Evolutionary conservation across 192 early-diverging fungal species (phyloP).

Genomic region (Phycomyces blakesleeanus): DNA sequence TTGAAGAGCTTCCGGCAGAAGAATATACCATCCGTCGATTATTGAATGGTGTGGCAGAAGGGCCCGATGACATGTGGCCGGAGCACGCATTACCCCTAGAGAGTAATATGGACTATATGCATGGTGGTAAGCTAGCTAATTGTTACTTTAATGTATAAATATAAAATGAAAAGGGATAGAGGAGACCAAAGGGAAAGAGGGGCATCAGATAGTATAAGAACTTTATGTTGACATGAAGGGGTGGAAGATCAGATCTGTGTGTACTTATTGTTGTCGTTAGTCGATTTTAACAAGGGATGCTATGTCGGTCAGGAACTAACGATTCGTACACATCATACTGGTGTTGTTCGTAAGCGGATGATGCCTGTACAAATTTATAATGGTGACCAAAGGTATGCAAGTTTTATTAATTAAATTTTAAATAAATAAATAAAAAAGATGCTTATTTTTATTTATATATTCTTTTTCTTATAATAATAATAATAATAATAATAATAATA

Average conservation of each 20-base stretch:
- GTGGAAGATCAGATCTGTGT: no score
- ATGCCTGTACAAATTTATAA: conserved; percentile 71
- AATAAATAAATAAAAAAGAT: no score
- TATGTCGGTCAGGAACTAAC: conserved; percentile 99
- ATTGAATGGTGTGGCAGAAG: conserved; percentile 88
- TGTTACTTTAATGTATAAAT: no score
- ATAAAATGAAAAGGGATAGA: no score
- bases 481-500: no score
- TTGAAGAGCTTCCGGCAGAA: conserved; percentile 44
- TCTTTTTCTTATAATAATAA: no score
- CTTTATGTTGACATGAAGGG: no score
- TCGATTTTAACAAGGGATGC: conserved; percentile 97
- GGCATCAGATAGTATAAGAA: no score
- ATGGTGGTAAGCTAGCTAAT: conserved; percentile 75
- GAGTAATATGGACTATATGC: conserved; percentile 88
- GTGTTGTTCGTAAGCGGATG: conserved; percentile 88
- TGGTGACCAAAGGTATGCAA: not conserved
- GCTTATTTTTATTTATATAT: no score
- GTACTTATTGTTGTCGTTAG: no score
- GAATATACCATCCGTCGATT: conserved; percentile 78
- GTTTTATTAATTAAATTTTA: no score
- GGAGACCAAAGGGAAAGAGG: no score
- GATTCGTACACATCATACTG: conserved; percentile 92
- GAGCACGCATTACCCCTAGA: conserved; percentile 81
- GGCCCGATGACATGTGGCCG: conserved; percentile 70